These are phyloP conservation scores for Starmera quercuum DNA, from an alignment of 805 yeast genomes.

Conservation along the genomic window DNA sequence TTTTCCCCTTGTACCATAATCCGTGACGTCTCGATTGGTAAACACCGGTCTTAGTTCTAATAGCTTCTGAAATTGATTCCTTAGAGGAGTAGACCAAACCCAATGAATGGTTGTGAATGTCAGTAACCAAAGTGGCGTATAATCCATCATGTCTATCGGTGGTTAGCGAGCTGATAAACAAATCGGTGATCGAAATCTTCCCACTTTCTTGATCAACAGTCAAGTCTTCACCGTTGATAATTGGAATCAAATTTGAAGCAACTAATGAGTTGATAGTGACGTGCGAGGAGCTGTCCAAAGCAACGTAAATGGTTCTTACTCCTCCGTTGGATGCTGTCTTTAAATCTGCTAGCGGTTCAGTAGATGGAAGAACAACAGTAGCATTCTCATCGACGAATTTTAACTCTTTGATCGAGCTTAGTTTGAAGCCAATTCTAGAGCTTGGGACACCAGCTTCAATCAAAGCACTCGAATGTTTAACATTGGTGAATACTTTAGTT, in stretches of 20 bases:
- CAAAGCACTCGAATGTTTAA: constrained; percentile 23
- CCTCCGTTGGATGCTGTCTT: constrained; percentile 11
- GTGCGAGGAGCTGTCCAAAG: constrained; percentile 6
- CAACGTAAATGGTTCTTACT: constrained; percentile 9
- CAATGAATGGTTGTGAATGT: constrained; percentile 57
- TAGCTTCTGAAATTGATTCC: constrained; percentile 76
- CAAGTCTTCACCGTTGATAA: constrained; percentile 13
- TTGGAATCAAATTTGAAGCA: constrained; percentile 15
- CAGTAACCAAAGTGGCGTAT: constrained; percentile 77
- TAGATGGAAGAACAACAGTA: constrained; percentile 13
- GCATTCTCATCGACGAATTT: constrained; percentile 5
- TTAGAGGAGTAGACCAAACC: constrained; percentile 89
- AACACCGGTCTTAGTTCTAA: constrained; percentile 78
- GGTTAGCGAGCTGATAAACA: constrained; percentile 44
- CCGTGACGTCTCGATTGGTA: constrained; percentile 91
- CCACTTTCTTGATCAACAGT: constrained; percentile 13
- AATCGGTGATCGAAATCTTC: constrained; percentile 29
- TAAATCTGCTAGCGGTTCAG: constrained; percentile 13
- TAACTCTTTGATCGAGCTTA: constrained; percentile 3
- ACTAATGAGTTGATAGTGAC: constrained; percentile 13
- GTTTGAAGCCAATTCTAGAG: constrained; percentile 11
- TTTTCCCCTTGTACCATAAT: constrained; percentile 92
- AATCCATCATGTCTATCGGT: constrained; percentile 87
- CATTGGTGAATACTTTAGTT: constrained; percentile 33
- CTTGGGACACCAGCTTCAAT: constrained; percentile 44